A percentile compares a stretch with the other conserved stretches of the same genome.
phyloP scores from a whole-genome alignment of 2,329 filamentous ascomycete species.

The Sordariomycetes sp. region DNA sequence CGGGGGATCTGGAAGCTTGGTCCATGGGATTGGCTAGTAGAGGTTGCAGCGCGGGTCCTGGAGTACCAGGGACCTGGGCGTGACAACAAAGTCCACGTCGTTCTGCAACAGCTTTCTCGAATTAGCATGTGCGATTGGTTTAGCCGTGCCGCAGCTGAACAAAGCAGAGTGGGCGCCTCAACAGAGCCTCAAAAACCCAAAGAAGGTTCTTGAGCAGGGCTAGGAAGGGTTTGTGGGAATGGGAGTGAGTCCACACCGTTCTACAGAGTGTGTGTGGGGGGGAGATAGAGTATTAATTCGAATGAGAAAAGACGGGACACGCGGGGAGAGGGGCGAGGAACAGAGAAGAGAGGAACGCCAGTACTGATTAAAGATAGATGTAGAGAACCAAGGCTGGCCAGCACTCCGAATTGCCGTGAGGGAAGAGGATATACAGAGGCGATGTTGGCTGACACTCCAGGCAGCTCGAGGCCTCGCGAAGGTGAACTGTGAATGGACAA shows the following conservation, averaged over 20 bases:
- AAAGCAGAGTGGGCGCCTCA: not conserved
- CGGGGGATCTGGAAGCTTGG: slow-evolving; percentile 31
- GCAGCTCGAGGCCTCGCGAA: not conserved
- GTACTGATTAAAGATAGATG: not conserved
- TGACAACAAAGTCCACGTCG: slow-evolving; percentile 38
- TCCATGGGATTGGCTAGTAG: slow-evolving; percentile 36
- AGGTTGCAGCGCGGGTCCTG: slow-evolving; percentile 23
- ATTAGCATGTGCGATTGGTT: slow-evolving; percentile 41
- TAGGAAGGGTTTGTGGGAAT: not conserved
- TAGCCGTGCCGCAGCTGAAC: not conserved
- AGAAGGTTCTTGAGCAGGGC: not conserved
- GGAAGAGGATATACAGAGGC: not conserved
- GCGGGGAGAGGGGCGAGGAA: not conserved
- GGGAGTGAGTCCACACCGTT: not conserved
- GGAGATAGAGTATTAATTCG: not conserved
- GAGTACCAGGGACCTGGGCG: slow-evolving; percentile 32
- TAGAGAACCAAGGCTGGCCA: not conserved
- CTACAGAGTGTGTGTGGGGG: not conserved
- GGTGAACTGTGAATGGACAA: not conserved
- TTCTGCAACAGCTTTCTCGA: slow-evolving; percentile 35
- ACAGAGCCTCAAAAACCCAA: not conserved
- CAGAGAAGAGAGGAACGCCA: not conserved
- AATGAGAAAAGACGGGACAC: not conserved
- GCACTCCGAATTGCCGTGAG: not conserved
- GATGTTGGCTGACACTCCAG: not conserved